Percentiles rank a stretch among this genome's conserved stretches.
phyloP scores from a whole-genome alignment of 805 yeast genomes.

The Wickerhamomyces kurtzmanii region DNA sequence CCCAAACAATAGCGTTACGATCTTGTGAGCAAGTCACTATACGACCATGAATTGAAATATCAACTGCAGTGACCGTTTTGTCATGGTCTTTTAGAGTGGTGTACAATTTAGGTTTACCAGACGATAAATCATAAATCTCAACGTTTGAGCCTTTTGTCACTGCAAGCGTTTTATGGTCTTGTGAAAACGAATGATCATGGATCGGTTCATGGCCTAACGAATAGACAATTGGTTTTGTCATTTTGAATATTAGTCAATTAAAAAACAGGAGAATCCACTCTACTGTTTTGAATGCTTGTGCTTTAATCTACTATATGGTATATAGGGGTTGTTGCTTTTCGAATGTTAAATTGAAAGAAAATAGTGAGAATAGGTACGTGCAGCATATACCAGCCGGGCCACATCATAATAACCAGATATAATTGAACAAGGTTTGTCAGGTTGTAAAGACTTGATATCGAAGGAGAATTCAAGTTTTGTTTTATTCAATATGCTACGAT shows the following conservation, averaged over 20 bases:
- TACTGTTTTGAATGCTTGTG: conserved; percentile 14
- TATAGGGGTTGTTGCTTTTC: too few relatives aligned
- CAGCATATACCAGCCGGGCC: too few relatives aligned
- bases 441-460: too few relatives aligned
- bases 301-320: too few relatives aligned
- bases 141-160: conserved; percentile 73
- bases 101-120: conserved; percentile 49
- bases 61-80: conserved; percentile 90
- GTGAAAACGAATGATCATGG: conserved; percentile 83
- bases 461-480: too few relatives aligned
- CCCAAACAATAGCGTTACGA: conserved; percentile 96
- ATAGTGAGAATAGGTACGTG: too few relatives aligned
- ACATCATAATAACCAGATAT: too few relatives aligned
- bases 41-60: conserved; percentile 78
- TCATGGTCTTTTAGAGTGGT: conserved; percentile 77
- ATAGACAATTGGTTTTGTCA: conserved; percentile 22
- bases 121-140: conserved; percentile 57
- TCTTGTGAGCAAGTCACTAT: conserved; percentile 97
- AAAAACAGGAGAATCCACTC: conserved; percentile 22
- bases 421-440: too few relatives aligned
- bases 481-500: too few relatives aligned
- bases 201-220: conserved; percentile 78
- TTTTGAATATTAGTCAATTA: neutral
- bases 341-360: too few relatives aligned
- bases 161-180: conserved; percentile 59